phyloP scores from a whole-genome alignment of 2,329 filamentous ascomycete genomes.

The Fragosphaeria purpurea region DNA sequence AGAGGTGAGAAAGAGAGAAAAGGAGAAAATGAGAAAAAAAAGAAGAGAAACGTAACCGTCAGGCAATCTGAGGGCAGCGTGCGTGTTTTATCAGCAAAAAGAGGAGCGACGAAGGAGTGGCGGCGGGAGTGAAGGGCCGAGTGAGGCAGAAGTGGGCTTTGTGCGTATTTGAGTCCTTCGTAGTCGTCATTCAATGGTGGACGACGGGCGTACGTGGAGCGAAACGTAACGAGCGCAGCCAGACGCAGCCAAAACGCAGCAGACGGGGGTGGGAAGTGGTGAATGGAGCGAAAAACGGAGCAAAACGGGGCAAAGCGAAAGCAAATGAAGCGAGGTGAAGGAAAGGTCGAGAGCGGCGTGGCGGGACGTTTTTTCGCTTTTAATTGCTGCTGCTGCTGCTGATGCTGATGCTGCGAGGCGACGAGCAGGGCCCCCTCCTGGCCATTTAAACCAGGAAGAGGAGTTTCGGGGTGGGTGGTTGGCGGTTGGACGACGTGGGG shows the following conservation, averaged over 20 bases:
- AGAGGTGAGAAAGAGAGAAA: not conserved
- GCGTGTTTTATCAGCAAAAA: slow-evolving; percentile 2
- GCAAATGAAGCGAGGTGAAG: not conserved
- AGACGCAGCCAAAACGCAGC: no score
- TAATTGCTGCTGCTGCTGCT: not conserved
- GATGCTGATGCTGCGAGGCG: not conserved
- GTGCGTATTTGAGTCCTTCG: not conserved
- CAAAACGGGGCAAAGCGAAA: not conserved
- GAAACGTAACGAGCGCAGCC: no score
- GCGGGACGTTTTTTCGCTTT: not conserved
- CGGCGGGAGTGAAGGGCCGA: not conserved
- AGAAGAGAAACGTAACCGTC: not conserved
- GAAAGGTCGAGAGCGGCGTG: not conserved
- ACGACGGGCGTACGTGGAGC: no score
- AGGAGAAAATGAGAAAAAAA: not conserved
- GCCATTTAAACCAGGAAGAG: not conserved
- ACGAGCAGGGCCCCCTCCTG: not conserved
- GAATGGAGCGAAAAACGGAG: not conserved
- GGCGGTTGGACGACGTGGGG: slow-evolving; percentile 1
- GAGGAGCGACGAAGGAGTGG: not conserved
- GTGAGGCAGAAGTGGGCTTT: not conserved
- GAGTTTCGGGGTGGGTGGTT: slow-evolving; percentile 4
- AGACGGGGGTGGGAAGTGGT: not conserved
- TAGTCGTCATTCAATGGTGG: not conserved
- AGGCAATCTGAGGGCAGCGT: not conserved